Base-by-base conservation (phyloP, 768 basidiomycete species). In the Lentinula sp. region DNA sequence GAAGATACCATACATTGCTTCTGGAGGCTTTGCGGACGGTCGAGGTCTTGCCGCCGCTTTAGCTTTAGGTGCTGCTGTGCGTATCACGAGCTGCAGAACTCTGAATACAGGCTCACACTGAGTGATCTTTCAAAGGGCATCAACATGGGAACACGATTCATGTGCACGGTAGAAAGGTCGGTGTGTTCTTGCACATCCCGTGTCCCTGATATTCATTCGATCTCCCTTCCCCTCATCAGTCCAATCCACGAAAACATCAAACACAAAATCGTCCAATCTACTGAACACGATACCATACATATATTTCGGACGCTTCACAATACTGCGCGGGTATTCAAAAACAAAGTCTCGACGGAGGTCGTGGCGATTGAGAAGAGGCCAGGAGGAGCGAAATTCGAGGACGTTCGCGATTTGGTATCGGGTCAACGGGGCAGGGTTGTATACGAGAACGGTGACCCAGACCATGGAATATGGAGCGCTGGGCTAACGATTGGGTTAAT, bases 91-190 rank as follows among this genome's bases (percentile, higher is more conserved):
- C 33, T 32, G 18, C 4, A 28, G 41, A 28, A 15, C 6, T 43
- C 6, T 18, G 16, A 43, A n/a, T 16, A 43, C 42, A 6, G 16
- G 15, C 16, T 43, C 15, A 43, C 28, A 23, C 32, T 32, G 45
- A 60, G 65, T 28, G 63, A 55, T n/a, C 15, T 43, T n/a, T 45
- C 16, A 15, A 18, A 92, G 87, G 95, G 93, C 48, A 79, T 90
- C 12, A 96, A 95, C 68, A 91, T 94, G 89, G 95, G 90, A 12
- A 95, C 94, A 8, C 84, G 93, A 5, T 95, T 97, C 77, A 89
- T 96, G 91, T 91, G 90, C 71, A 95, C 93, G 1, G 84, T 86
- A 10, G 94, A 97, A 72, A 85, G 87, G 84, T 87, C 68, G 52
- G 72, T 66, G 10, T 35, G 6, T 61, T 42, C 20, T 23, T 28